Evolutionary conservation across 192 early-diverging fungal genomes (phyloP).

Genomic region (Dissophora globulifera): DNA sequence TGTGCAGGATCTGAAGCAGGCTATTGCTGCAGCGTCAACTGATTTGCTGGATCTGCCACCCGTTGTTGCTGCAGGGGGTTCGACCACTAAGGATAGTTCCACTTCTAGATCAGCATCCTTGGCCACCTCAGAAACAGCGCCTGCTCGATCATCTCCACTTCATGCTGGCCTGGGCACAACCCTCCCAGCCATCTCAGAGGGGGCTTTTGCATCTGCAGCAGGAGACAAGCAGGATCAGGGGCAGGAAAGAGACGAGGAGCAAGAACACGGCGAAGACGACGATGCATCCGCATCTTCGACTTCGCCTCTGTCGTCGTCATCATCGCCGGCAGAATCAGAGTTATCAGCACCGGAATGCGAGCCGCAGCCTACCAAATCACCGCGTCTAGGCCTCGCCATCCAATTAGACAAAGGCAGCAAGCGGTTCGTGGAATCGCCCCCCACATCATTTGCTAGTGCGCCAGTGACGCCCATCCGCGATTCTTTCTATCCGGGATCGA

Average conservation of each 20-base stretch:
- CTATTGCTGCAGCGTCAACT: constrained; percentile 44
- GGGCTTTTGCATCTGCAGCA: no score
- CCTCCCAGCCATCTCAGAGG: no score
- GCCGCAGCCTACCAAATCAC: background rate
- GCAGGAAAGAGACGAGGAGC: no score
- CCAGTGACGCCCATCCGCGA: constrained; percentile 19
- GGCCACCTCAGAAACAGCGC: background rate
- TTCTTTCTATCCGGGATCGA: constrained; percentile 1
- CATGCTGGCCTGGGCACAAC: no score
- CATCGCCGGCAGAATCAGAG: background rate
- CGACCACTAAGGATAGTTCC: background rate
- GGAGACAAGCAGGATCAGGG: no score
- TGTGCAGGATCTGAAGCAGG: constrained; percentile 47
- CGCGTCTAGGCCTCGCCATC: constrained; percentile 1
- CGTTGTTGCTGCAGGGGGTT: background rate
- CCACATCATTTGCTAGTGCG: constrained; percentile 5
- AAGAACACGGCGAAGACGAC: no score
- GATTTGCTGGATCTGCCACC: constrained; percentile 33
- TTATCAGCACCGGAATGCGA: background rate
- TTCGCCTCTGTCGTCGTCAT: no score
- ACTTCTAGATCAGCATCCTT: constrained; percentile 10
- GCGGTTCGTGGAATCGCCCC: no score
- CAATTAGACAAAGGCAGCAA: no score
- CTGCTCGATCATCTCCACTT: no score
- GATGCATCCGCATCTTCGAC: no score